phyloP scores from a whole-genome alignment of 2,329 filamentous ascomycete genomes.

The Cordyceps cicadae region DNA sequence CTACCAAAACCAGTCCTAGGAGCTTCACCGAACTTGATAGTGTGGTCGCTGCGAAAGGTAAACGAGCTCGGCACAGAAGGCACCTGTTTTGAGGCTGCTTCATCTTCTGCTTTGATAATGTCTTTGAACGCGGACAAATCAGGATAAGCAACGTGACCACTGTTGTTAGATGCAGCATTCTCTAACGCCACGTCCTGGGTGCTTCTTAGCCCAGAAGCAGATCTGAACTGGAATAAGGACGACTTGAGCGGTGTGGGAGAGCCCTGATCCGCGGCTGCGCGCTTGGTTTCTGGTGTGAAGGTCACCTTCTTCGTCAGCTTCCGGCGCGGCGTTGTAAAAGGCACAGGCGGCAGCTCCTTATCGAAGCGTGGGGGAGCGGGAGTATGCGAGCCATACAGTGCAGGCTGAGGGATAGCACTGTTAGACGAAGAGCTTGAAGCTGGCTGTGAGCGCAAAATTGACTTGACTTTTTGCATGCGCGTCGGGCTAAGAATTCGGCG shows the following conservation, averaged over 20 bases:
- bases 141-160: conserved; percentile 40
- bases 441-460: conserved; percentile 42
- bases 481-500: conserved; percentile 38
- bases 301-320: conserved; percentile 65
- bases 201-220: conserved; percentile 21
- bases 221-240: conserved; percentile 30
- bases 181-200: conserved; percentile 20
- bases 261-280: conserved; percentile 33
- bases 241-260: conserved; percentile 51
- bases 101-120: conserved; percentile 20
- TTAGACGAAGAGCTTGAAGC: conserved; percentile 29
- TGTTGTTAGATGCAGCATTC: conserved; percentile 15
- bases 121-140: conserved; percentile 39
- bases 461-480: conserved; percentile 49
- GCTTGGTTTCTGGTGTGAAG: conserved; percentile 65
- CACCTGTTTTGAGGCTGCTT: conserved; percentile 20
- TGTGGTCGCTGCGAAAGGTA: conserved; percentile 58
- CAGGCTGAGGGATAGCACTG: conserved; percentile 41
- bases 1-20: conserved; percentile 47
- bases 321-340: conserved; percentile 58
- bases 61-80: conserved; percentile 49
- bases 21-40: conserved; percentile 46
- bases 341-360: conserved; percentile 43
- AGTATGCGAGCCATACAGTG: conserved; percentile 34
- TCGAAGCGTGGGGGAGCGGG: conserved; percentile 38